A percentile compares a stretch with the other conserved stretches of the same genome.
phyloP scores from a whole-genome alignment of 192 early-diverging fungal genomes.

The Hyaloraphidium curvatum region DNA sequence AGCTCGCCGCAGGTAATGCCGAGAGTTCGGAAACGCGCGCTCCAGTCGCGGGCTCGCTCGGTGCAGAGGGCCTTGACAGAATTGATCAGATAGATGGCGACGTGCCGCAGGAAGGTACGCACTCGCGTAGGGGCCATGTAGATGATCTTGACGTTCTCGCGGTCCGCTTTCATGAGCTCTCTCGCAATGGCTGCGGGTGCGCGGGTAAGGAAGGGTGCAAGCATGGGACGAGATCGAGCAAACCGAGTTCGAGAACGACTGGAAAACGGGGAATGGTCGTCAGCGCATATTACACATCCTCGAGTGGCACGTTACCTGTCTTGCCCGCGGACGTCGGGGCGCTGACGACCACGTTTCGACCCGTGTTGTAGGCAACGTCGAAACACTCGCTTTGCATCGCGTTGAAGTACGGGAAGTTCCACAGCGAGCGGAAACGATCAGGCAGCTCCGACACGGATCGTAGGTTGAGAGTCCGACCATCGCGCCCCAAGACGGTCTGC shows the following conservation, averaged over 20 bases:
- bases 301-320: slow-evolving; percentile 18
- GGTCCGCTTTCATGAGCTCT: slow-evolving; percentile 8
- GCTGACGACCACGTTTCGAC: slow-evolving; percentile 10
- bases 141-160: slow-evolving; percentile 24
- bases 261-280: too few relatives aligned
- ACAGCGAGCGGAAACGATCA: slow-evolving; percentile 1
- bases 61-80: slow-evolving; percentile 29
- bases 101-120: not conserved
- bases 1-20: slow-evolving; percentile 32
- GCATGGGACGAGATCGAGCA: too few relatives aligned
- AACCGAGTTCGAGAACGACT: too few relatives aligned
- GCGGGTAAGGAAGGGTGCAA: too few relatives aligned
- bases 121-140: slow-evolving; percentile 48
- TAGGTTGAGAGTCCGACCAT: too few relatives aligned
- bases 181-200: slow-evolving; percentile 14
- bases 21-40: slow-evolving; percentile 25
- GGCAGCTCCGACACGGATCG: too few relatives aligned
- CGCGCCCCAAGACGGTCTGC: too few relatives aligned
- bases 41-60: slow-evolving; percentile 41
- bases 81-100: not conserved
- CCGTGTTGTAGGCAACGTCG: not conserved
- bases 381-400: not conserved
- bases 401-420: not conserved
- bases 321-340: slow-evolving; percentile 53
- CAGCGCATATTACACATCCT: too few relatives aligned